These are phyloP conservation scores for Pseudevernia furfuracea DNA, from an alignment of 495 filamentous ascomycete species.

Conservation along the genomic window DNA sequence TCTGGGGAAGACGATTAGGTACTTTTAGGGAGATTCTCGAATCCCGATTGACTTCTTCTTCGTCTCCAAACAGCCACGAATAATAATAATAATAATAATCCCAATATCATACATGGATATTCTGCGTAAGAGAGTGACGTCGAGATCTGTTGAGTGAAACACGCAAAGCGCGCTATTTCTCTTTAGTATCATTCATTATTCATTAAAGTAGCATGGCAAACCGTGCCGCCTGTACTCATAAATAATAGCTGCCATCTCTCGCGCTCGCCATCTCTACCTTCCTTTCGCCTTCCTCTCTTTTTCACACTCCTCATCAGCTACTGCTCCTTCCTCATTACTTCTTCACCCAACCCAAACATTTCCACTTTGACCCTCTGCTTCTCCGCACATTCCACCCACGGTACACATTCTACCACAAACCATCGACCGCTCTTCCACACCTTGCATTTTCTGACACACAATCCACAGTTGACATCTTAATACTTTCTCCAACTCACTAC, in stretches of 20 bases:
- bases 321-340: constrained; percentile 7
- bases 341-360: not conserved
- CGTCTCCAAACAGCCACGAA: too few relatives aligned
- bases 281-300: not conserved
- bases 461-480: constrained; percentile 1
- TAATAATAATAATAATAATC: too few relatives aligned
- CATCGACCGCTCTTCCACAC: not conserved
- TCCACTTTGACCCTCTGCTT: not conserved
- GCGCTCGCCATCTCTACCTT: not conserved
- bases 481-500: not conserved
- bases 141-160: constrained; percentile 2
- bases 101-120: too few relatives aligned
- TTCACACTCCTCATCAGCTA: not conserved
- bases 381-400: not conserved
- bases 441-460: not conserved
- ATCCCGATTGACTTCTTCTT: too few relatives aligned
- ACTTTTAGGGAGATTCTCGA: too few relatives aligned
- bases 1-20: constrained; percentile 10
- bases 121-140: constrained; percentile 3
- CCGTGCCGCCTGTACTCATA: not conserved
- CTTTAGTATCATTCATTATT: constrained; percentile 1
- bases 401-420: not conserved
- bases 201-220: not conserved
- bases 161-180: constrained; percentile 4
- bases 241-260: not conserved